phyloP scores from a whole-genome alignment of 306 rosid species.

The Sicyos baderoa region DNA sequence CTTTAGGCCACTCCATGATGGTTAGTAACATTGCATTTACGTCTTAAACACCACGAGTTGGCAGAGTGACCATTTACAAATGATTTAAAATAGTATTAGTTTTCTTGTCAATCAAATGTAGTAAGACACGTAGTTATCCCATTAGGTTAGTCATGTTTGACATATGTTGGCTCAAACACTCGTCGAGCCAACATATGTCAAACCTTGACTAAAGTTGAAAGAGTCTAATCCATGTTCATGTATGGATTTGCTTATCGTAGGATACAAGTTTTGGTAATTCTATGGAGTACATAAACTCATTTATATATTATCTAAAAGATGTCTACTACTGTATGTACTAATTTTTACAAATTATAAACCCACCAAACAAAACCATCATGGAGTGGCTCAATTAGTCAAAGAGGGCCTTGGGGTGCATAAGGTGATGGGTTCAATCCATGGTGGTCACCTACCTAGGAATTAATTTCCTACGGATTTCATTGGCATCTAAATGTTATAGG shows the following conservation, averaged over 20 bases:
- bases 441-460: no score
- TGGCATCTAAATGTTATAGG: no score
- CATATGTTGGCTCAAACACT: no score
- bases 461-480: no score
- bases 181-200: no score
- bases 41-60: background rate
- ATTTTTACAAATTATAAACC: background rate
- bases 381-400: no score
- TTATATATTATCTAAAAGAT: background rate
- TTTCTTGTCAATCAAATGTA: background rate
- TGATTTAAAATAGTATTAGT: background rate
- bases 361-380: no score
- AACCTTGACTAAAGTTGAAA: background rate
- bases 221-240: background rate
- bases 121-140: background rate
- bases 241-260: background rate
- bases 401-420: no score
- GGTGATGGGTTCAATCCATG: no score
- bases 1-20: no score
- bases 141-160: background rate
- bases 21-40: no score
- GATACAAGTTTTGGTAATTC: background rate
- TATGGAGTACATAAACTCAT: background rate
- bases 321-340: background rate
- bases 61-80: background rate